Percentiles rank a stretch among this genome's conserved stretches.
These are phyloP conservation scores for Amniculicola lignicola DNA, from an alignment of 495 filamentous ascomycete species.

Conservation along the genomic window DNA sequence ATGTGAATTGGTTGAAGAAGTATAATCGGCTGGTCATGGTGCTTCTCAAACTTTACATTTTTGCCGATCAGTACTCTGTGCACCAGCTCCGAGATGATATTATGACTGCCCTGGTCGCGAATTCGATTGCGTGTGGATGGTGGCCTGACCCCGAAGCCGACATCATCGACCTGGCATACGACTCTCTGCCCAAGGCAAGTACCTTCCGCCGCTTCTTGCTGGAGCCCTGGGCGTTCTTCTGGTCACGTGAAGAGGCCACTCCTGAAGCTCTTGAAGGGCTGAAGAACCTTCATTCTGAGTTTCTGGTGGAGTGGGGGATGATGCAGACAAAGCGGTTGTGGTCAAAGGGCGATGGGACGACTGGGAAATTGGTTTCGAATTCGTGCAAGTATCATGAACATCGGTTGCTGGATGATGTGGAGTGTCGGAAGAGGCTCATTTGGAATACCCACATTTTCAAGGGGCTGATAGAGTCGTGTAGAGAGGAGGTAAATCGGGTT, in stretches of 20 bases:
- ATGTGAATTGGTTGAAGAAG: too few relatives aligned
- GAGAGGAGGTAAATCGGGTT: too few relatives aligned
- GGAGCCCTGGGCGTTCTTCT: neutral
- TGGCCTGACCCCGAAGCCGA: slow-evolving; percentile 1
- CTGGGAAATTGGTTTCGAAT: neutral
- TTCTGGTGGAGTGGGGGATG: neutral
- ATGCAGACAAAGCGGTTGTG: neutral
- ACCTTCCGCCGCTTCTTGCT: neutral
- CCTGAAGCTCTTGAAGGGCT: neutral
- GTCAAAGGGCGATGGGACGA: neutral
- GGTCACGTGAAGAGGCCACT: too few relatives aligned
- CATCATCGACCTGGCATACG: slow-evolving; percentile 3
- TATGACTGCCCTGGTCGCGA: neutral
- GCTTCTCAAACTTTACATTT: too few relatives aligned
- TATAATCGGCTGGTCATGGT: too few relatives aligned
- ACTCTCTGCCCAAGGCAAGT: neutral
- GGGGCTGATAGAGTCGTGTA: neutral
- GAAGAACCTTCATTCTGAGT: neutral
- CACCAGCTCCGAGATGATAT: slow-evolving; percentile 3
- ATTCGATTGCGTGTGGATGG: neutral
- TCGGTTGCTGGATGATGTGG: neutral
- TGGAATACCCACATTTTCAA: neutral
- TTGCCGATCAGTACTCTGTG: too few relatives aligned
- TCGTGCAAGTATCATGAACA: neutral
- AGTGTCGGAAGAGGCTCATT: neutral